Evolutionary conservation across 495 filamentous ascomycete genomes (phyloP).

Genomic region (Neurospora sp.): DNA sequence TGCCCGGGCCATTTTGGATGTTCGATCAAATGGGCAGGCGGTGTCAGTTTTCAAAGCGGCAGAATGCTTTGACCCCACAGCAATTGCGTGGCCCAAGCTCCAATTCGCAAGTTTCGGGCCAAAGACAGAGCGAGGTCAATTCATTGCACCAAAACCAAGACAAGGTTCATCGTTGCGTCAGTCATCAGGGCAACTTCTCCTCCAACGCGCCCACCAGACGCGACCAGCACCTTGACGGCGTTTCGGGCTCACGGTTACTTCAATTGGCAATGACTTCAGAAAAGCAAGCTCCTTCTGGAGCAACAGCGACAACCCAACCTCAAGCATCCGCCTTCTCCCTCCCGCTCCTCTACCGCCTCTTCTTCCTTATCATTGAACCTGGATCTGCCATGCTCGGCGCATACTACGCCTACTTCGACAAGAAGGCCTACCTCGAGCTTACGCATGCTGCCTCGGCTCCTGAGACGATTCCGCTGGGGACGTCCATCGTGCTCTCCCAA

Average conservation of each 20-base stretch:
- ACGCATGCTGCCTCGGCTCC: slow-evolving; percentile 39
- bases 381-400: slow-evolving; percentile 54
- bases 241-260: background rate
- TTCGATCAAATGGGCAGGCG: slow-evolving; percentile 2
- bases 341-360: slow-evolving; percentile 44
- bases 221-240: background rate
- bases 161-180: background rate
- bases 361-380: slow-evolving; percentile 61
- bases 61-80: background rate
- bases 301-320: background rate
- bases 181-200: background rate
- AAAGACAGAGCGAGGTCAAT: background rate
- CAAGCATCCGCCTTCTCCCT: slow-evolving; percentile 16
- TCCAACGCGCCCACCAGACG: background rate
- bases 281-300: background rate
- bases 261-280: background rate
- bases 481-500: slow-evolving; percentile 49
- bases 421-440: slow-evolving; percentile 47
- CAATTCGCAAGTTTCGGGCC: background rate
- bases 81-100: slow-evolving; percentile 4
- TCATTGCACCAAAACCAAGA: background rate
- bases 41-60: background rate
- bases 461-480: slow-evolving; percentile 26
- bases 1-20: background rate
- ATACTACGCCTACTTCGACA: slow-evolving; percentile 48